Percentiles rank a stretch among this genome's conserved stretches.
phyloP scores from a whole-genome alignment of 129 eudicot genomes.

The Ambrosia artemisiifolia region DNA sequence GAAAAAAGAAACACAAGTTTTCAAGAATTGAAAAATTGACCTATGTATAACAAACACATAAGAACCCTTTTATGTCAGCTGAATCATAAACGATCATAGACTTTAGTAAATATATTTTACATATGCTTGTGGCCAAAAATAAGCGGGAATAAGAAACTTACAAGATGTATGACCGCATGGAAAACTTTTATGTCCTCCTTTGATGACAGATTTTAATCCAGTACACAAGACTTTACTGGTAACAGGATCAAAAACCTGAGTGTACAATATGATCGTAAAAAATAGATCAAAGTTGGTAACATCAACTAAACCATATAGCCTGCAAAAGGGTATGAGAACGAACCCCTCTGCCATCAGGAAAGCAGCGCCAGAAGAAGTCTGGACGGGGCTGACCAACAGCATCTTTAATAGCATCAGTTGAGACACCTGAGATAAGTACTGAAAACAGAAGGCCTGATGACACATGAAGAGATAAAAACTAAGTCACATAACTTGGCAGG shows the following conservation, averaged over 20 bases:
- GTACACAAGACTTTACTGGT: too few relatives aligned
- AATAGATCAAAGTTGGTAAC: constrained; percentile 4
- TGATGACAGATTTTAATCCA: too few relatives aligned
- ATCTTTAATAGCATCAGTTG: constrained; percentile 86
- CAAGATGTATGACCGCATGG: too few relatives aligned
- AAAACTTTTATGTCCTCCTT: too few relatives aligned
- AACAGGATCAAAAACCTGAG: too few relatives aligned
- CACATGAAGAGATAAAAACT: neutral
- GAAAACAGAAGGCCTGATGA: constrained; percentile 68
- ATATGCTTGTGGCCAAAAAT: neutral
- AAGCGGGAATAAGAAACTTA: too few relatives aligned
- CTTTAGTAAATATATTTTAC: too few relatives aligned
- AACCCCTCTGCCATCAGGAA: constrained; percentile 74
- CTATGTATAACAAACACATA: too few relatives aligned
- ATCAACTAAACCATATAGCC: neutral
- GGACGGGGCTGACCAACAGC: constrained; percentile 82
- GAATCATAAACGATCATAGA: too few relatives aligned
- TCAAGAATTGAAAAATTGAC: too few relatives aligned
- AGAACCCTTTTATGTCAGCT: too few relatives aligned
- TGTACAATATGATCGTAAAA: constrained; percentile 1
- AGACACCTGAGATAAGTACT: constrained; percentile 63
- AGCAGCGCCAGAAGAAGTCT: constrained; percentile 94
- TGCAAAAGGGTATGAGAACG: constrained; percentile 21
- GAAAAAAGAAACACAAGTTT: too few relatives aligned
- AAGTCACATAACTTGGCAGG: neutral